Evolutionary conservation across 1,284 basidiomycete genomes (phyloP).

Genomic region (Apiotrichum akiyoshidainum): DNA sequence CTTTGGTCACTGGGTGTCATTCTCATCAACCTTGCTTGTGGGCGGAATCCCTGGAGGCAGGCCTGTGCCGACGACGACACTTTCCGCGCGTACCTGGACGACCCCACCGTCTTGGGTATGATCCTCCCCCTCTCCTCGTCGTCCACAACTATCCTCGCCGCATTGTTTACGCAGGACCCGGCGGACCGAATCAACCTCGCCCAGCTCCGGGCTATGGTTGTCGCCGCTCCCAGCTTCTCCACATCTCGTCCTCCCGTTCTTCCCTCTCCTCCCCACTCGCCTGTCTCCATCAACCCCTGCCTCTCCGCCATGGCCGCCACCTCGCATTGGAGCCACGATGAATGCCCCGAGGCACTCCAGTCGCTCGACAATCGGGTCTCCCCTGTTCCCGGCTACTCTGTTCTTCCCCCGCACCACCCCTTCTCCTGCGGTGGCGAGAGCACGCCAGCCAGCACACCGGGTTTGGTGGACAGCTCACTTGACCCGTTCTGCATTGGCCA

Average conservation of each 20-base stretch:
- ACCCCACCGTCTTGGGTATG: conserved; percentile 66
- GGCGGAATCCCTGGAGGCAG: conserved; percentile 81
- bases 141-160: conserved; percentile 56
- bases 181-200: conserved; percentile 59
- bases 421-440: neutral
- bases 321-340: conserved; percentile 2
- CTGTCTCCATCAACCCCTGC: neutral
- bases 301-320: conserved; percentile 4
- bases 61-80: conserved; percentile 69
- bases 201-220: conserved; percentile 61
- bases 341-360: neutral
- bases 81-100: conserved; percentile 65
- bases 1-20: conserved; percentile 92
- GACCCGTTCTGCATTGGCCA: conserved; percentile 1
- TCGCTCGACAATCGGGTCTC: neutral
- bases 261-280: conserved; percentile 1
- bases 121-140: conserved; percentile 62
- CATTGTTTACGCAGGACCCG: conserved; percentile 60
- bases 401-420: neutral
- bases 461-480: conserved; percentile 3
- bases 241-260: conserved; percentile 25
- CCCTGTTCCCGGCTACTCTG: neutral
- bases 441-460: conserved; percentile 11
- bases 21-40: conserved; percentile 85
- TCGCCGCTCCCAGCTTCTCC: conserved; percentile 64